Conservation (phyloP, 176 grass and related monocot species). For the Echinochloa phyllopogon region DNA sequence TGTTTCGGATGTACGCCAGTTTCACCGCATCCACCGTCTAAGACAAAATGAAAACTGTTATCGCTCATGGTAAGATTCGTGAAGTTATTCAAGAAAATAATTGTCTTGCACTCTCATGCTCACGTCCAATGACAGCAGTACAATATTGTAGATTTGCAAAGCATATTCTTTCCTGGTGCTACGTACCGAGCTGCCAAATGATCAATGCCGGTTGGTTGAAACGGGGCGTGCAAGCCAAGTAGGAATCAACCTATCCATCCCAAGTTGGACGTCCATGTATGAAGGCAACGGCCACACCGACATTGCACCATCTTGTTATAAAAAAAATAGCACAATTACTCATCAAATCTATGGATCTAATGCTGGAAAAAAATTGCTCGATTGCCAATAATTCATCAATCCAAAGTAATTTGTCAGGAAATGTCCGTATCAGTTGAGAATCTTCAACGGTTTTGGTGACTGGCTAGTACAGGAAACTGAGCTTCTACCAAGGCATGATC, state of each 20-base stretch:
- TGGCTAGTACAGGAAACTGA: conserved; percentile 25
- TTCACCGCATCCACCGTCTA: background rate
- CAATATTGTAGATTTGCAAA: conserved; percentile 9
- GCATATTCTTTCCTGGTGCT: background rate
- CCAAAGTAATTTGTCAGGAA: background rate
- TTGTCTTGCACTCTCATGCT: too few species aligned
- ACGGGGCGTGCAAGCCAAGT: conserved; percentile 24
- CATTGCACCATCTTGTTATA: conserved; percentile 4
- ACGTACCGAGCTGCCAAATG: background rate
- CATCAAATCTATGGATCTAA: too few species aligned
- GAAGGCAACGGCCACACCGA: background rate
- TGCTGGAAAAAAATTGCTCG: background rate
- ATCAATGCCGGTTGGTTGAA: background rate
- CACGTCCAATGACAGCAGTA: background rate
- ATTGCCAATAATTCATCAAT: background rate
- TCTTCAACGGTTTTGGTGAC: background rate
- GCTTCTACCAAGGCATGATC: conserved; percentile 13
- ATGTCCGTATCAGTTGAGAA: background rate
- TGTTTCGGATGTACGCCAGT: too few species aligned
- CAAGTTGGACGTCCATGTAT: background rate
- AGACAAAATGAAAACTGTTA: background rate
- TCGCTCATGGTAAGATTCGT: background rate
- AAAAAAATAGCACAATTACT: background rate
- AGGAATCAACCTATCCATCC: background rate
- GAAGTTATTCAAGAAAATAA: background rate